Evolutionary conservation across 1,139 yeast species (phyloP).

Genomic region (Wickerhamiella pararugosa): DNA sequence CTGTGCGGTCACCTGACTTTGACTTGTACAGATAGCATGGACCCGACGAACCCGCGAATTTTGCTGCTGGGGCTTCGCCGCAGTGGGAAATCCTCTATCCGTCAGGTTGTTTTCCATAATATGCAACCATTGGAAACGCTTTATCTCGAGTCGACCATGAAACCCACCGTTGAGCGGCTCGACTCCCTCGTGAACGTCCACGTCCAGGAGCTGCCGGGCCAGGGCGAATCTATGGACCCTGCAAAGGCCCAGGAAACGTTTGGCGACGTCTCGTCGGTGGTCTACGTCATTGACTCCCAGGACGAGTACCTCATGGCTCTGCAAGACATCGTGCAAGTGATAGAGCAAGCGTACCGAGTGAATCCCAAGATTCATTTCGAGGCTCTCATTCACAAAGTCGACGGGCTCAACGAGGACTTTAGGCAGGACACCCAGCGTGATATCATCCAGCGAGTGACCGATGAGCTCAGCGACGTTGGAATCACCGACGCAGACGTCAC

Average conservation of each 20-base stretch:
- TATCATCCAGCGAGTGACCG: slow-evolving; percentile 90
- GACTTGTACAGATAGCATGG: neutral
- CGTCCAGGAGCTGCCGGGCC: slow-evolving; percentile 96
- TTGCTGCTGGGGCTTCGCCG: slow-evolving; percentile 71
- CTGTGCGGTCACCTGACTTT: too few species aligned
- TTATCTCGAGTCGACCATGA: slow-evolving; percentile 78
- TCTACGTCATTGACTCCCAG: slow-evolving; percentile 80
- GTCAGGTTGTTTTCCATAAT: slow-evolving; percentile 89
- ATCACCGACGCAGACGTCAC: slow-evolving; percentile 83
- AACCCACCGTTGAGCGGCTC: slow-evolving; percentile 45
- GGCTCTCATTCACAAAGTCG: slow-evolving; percentile 87
- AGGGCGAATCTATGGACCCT: slow-evolving; percentile 77
- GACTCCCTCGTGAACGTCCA: slow-evolving; percentile 68
- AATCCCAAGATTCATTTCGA: slow-evolving; percentile 82
- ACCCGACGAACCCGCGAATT: slow-evolving; percentile 16
- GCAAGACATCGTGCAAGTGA: slow-evolving; percentile 75
- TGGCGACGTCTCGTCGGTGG: slow-evolving; percentile 78
- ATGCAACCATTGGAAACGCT: slow-evolving; percentile 93
- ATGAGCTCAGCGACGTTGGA: slow-evolving; percentile 78
- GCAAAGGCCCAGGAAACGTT: slow-evolving; percentile 56
- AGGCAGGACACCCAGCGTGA: slow-evolving; percentile 90
- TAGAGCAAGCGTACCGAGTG: slow-evolving; percentile 73
- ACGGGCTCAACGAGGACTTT: slow-evolving; percentile 87
- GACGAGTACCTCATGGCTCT: slow-evolving; percentile 89
- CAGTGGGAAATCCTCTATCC: slow-evolving; percentile 74